phyloP scores from a whole-genome alignment of 257 asterid species.

The Fraxinus quadrangulata region DNA sequence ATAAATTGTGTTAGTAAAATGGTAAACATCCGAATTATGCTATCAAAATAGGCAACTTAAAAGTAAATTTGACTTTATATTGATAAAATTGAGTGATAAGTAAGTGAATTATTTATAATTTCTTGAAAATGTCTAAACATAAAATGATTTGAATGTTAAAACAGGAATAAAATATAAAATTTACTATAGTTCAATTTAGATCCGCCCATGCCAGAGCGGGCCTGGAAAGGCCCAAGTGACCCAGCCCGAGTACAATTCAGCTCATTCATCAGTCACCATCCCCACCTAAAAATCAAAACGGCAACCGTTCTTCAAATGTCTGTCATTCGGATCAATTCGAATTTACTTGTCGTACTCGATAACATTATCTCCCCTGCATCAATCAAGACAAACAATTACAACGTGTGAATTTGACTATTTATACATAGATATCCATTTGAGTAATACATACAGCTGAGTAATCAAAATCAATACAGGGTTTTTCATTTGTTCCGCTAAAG shows the following conservation, averaged over 20 bases:
- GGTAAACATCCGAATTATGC: too few relatives aligned
- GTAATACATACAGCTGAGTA: too few relatives aligned
- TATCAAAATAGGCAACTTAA: too few relatives aligned
- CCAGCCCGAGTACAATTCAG: neutral
- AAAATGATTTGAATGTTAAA: too few relatives aligned
- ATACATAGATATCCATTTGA: neutral
- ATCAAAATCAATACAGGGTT: neutral
- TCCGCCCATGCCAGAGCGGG: neutral
- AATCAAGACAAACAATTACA: neutral
- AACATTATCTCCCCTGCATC: neutral
- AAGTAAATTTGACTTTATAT: too few relatives aligned
- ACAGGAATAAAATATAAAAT: too few relatives aligned
- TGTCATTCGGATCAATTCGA: too few relatives aligned
- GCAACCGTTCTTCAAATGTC: constrained; percentile 21
- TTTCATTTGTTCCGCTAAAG: neutral
- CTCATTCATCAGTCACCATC: constrained; percentile 24
- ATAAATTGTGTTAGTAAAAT: too few relatives aligned
- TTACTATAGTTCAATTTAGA: too few relatives aligned
- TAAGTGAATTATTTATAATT: too few relatives aligned
- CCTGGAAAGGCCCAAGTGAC: neutral
- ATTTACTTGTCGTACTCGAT: neutral
- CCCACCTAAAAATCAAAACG: constrained; percentile 13
- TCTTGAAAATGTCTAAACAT: too few relatives aligned
- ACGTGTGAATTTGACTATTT: neutral
- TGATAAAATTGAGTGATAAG: too few relatives aligned